Percentiles rank a stretch among this genome's conserved stretches.
Evolutionary conservation across 331 rosid species (phyloP).

Genomic region (Quercus lobata): DNA sequence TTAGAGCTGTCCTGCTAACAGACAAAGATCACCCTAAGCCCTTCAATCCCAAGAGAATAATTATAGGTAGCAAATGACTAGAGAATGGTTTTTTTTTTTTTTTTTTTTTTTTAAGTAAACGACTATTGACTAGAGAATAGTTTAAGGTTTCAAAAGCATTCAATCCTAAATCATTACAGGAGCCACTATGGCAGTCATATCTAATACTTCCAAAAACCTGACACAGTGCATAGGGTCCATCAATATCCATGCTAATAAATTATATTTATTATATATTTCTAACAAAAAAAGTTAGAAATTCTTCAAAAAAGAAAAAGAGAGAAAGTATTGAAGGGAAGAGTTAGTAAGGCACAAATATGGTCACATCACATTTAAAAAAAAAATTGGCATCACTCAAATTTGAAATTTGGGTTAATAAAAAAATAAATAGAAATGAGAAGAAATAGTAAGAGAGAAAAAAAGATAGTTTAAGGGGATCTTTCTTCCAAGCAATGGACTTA

Average conservation of each 20-base stretch:
- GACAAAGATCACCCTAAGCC: constrained; percentile 8
- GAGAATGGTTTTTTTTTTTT: background rate
- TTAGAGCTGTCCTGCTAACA: constrained; percentile 42
- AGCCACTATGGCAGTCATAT: background rate
- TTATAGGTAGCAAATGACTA: background rate
- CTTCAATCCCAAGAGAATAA: constrained; percentile 3
- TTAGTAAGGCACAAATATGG: background rate
- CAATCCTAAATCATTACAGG: constrained; percentile 3
- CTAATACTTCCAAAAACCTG: background rate
- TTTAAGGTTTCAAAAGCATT: background rate
- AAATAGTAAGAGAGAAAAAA: too few relatives aligned
- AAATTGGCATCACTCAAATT: too few relatives aligned
- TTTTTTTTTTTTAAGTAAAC: too few relatives aligned
- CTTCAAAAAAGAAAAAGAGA: background rate
- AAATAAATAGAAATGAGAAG: too few relatives aligned
- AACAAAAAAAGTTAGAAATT: background rate
- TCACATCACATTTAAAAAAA: background rate
- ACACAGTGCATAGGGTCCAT: background rate
- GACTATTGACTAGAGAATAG: background rate
- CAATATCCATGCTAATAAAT: background rate
- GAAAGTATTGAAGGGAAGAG: background rate
- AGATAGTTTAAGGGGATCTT: too few relatives aligned
- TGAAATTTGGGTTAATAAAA: too few relatives aligned
- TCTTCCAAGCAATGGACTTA: too few relatives aligned
- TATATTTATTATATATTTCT: background rate